Conservation (phyloP, 805 yeast genomes). For the Starmera dryadoides region DNA sequence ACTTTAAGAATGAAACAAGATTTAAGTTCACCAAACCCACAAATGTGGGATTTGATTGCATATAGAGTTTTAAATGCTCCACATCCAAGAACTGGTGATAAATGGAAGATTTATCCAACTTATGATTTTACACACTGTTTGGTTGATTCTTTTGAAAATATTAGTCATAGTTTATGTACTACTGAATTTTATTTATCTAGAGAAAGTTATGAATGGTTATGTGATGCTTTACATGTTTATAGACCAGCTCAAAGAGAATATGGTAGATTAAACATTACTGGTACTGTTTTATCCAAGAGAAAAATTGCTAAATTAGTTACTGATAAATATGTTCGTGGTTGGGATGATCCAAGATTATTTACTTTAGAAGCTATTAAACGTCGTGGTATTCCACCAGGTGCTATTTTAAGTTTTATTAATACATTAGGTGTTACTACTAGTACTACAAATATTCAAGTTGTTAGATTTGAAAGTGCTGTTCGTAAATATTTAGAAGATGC, state of each 20-base stretch:
- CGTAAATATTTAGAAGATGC: constrained; percentile 83
- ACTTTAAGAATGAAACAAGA: constrained; percentile 97
- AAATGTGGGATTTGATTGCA: constrained; percentile 99
- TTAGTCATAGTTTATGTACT: constrained; percentile 93
- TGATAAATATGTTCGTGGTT: constrained; percentile 76
- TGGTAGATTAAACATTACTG: constrained; percentile 92
- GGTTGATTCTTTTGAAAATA: constrained; percentile 95
- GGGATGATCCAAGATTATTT: constrained; percentile 98
- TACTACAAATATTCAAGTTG: constrained; percentile 83
- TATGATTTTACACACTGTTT: constrained; percentile 98
- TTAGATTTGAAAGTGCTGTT: constrained; percentile 83
- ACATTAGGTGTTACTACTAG: constrained; percentile 96
- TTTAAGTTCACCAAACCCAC: constrained; percentile 84
- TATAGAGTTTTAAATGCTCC: constrained; percentile 88
- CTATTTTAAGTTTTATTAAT: constrained; percentile 85
- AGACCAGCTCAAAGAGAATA: constrained; percentile 99
- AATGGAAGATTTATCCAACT: constrained; percentile 98
- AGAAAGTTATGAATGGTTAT: constrained; percentile 97
- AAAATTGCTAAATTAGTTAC: constrained; percentile 90
- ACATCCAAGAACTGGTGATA: constrained; percentile 94
- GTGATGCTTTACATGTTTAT: constrained; percentile 90
- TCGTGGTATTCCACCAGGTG: constrained; percentile 99
- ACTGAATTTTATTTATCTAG: constrained; percentile 89
- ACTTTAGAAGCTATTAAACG: constrained; percentile 92
- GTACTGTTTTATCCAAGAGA: constrained; percentile 91